phyloP scores from a whole-genome alignment of 441 rosid species.

The Viola pubescens region DNA sequence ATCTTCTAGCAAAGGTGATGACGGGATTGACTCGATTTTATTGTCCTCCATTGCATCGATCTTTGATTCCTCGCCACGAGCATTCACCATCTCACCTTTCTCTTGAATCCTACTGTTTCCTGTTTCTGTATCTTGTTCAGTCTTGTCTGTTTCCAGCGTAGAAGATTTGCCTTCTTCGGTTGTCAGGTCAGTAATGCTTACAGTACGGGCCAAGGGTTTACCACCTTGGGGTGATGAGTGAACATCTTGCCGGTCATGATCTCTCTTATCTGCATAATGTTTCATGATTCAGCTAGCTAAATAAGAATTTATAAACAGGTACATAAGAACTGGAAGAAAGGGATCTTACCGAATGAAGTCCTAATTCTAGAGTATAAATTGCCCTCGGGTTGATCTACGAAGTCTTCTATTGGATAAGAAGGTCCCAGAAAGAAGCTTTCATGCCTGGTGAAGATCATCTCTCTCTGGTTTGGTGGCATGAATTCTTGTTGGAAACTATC shows the following conservation, averaged over 20 bases:
- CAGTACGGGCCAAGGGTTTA: conserved; percentile 12
- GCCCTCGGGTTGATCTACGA: conserved; percentile 23
- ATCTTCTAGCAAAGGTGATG: conserved; percentile 30
- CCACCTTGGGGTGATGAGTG: conserved; percentile 17
- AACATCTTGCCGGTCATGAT: conserved; percentile 26
- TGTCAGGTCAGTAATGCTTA: conserved; percentile 24
- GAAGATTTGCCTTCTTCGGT: conserved; percentile 24
- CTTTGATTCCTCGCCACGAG: conserved; percentile 19
- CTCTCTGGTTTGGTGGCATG: conserved; percentile 39
- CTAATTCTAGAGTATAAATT: conserved; percentile 16
- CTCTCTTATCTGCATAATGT: conserved; percentile 31
- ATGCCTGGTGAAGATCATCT: conserved; percentile 55
- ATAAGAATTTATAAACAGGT: background rate
- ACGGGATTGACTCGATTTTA: conserved; percentile 23
- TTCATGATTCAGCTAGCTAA: background rate
- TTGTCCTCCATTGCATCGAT: conserved; percentile 28
- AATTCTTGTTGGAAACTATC: conserved; percentile 69
- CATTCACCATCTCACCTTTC: conserved; percentile 15
- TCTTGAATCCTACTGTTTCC: background rate
- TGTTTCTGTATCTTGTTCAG: conserved; percentile 17
- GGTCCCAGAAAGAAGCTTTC: conserved; percentile 64
- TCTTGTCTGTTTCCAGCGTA: conserved; percentile 9
- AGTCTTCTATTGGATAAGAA: conserved; percentile 28
- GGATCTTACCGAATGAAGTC: conserved; percentile 25
- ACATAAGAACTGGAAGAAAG: background rate